Evolutionary conservation across 768 basidiomycete genomes (phyloP).

Genomic region (Tubosaeta sp.): DNA sequence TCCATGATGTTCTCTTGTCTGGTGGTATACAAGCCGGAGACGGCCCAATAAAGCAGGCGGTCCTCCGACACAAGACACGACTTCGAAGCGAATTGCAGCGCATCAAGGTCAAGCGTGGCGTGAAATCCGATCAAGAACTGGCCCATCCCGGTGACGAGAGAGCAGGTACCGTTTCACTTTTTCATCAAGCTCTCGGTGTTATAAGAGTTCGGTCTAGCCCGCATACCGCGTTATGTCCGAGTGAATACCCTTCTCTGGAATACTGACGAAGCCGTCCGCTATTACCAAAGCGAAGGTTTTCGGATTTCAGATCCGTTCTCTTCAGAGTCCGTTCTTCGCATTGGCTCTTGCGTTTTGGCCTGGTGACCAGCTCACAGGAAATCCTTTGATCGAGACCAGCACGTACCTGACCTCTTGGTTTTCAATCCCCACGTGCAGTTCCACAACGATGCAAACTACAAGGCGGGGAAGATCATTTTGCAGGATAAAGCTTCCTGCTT

Average conservation of each 20-base stretch:
- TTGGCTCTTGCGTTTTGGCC: not conserved
- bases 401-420: conserved; percentile 76
- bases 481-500: conserved; percentile 99
- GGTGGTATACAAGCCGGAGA: conserved; percentile 87
- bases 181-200: not conserved
- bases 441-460: conserved; percentile 68
- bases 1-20: conserved; percentile 85
- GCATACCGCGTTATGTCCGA: conserved; percentile 80
- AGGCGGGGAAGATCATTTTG: conserved; percentile 77
- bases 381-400: conserved; percentile 68
- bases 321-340: conserved; percentile 38
- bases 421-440: conserved; percentile 68
- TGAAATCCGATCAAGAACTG: conserved; percentile 58
- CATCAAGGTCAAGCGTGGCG: conserved; percentile 74
- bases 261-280: conserved; percentile 55
- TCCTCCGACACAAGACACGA: conserved; percentile 86
- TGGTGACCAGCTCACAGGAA: conserved; percentile 36
- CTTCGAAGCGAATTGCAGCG: conserved; percentile 82
- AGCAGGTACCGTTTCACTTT: conserved; percentile 44
- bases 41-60: conserved; percentile 83
- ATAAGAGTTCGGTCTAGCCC: conserved; percentile 40
- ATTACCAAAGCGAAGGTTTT: conserved; percentile 56
- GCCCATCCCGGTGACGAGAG: conserved; percentile 56
- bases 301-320: conserved; percentile 46
- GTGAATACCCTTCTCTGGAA: conserved; percentile 74